These are phyloP conservation scores for Jimgerdemannia lactiflua DNA, from an alignment of 192 early-diverging fungal species.

Conservation along the genomic window DNA sequence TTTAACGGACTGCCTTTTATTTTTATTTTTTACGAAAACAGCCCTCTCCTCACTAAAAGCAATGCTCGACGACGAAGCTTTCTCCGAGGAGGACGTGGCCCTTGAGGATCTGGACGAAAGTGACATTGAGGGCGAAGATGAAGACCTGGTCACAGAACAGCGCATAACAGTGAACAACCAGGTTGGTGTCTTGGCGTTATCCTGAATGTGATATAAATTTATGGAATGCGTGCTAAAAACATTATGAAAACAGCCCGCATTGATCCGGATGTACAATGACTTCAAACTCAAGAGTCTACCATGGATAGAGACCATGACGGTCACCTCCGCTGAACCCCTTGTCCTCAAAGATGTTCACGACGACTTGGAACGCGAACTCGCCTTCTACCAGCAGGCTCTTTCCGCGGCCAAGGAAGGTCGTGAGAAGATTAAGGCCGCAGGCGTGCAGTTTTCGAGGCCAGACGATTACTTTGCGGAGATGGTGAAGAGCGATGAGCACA, in stretches of 20 bases:
- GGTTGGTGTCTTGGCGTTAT: conserved; percentile 3
- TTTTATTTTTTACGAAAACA: neutral
- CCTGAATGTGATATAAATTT: no score
- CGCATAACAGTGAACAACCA: conserved; percentile 25
- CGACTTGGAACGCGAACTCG: conserved; percentile 90
- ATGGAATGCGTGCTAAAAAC: neutral
- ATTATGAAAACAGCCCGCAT: conserved; percentile 39
- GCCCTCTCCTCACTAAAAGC: neutral
- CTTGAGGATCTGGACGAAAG: conserved; percentile 29
- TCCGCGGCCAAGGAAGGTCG: conserved; percentile 70
- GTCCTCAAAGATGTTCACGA: conserved; percentile 67
- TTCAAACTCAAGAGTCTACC: conserved; percentile 59
- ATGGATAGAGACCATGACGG: conserved; percentile 70
- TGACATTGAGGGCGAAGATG: conserved; percentile 28
- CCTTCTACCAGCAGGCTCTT: conserved; percentile 92
- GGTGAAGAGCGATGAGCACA: conserved; percentile 96
- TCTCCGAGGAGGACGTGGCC: conserved; percentile 1
- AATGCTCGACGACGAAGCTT: neutral
- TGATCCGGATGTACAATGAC: conserved; percentile 55
- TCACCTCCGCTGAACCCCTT: conserved; percentile 54
- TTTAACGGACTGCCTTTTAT: neutral
- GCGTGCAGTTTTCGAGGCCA: conserved; percentile 81
- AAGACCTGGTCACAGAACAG: conserved; percentile 24
- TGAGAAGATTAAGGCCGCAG: conserved; percentile 53
- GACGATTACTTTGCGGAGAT: conserved; percentile 98